These are phyloP conservation scores for Saraca asoca DNA, from an alignment of 331 rosid genomes.

Conservation along the genomic window DNA sequence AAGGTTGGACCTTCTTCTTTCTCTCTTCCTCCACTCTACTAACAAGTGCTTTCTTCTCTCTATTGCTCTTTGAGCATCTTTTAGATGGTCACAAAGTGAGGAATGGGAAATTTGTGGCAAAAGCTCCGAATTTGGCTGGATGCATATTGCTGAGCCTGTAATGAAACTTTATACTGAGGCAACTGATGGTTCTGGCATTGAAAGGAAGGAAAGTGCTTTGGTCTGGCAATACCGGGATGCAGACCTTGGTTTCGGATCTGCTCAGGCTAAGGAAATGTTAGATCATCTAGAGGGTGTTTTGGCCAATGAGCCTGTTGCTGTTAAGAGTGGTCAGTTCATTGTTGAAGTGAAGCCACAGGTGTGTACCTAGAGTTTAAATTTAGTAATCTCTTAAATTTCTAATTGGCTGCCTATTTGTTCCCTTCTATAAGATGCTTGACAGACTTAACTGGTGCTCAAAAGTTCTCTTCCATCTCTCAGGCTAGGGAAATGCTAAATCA, in stretches of 20 bases:
- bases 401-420: constrained; percentile 12
- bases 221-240: constrained; percentile 93
- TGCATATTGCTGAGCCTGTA: constrained; percentile 77
- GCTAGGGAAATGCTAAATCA: too few species aligned
- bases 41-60: too few species aligned
- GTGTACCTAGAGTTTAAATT: constrained; percentile 15
- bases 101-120: constrained; percentile 69
- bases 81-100: constrained; percentile 61
- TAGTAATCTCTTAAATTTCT: neutral
- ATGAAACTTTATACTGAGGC: constrained; percentile 82
- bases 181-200: constrained; percentile 85
- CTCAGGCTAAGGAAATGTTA: constrained; percentile 87
- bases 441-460: neutral
- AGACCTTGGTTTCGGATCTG: constrained; percentile 77
- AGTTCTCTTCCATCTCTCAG: constrained; percentile 9
- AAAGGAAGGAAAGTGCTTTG: constrained; percentile 78
- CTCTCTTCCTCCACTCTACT: constrained; percentile 1
- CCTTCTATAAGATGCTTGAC: too few species aligned
- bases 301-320: constrained; percentile 90
- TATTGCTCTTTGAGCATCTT: constrained; percentile 36
- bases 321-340: constrained; percentile 80
- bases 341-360: too few species aligned
- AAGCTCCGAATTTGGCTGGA: constrained; percentile 72
- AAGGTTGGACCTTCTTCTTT: too few species aligned
- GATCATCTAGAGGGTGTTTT: constrained; percentile 89